Conservation (phyloP, 2,329 filamentous ascomycete genomes). For the Incumbomyces lentus region DNA sequence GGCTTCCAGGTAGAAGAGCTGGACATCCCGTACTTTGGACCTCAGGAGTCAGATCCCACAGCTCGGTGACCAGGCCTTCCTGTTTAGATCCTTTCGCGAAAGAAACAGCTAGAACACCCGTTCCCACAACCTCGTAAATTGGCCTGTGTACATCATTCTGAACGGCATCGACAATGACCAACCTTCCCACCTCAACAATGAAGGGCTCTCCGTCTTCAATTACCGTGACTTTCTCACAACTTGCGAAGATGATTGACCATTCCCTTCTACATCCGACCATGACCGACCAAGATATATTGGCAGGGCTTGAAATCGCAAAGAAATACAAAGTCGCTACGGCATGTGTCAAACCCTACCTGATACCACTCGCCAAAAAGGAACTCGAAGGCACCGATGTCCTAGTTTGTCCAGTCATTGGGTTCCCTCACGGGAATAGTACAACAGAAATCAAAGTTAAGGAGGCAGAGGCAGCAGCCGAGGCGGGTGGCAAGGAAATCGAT, state of each 20-base stretch:
- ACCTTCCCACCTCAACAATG: too few relatives aligned
- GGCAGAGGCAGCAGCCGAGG: conserved; percentile 37
- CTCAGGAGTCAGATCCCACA: too few relatives aligned
- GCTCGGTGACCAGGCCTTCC: too few relatives aligned
- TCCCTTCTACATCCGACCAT: conserved; percentile 53
- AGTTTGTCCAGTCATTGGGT: conserved; percentile 50
- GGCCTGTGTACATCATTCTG: too few relatives aligned
- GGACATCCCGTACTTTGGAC: too few relatives aligned
- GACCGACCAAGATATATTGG: conserved; percentile 44
- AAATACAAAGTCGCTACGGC: conserved; percentile 44
- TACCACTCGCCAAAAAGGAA: conserved; percentile 38
- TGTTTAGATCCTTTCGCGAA: too few relatives aligned
- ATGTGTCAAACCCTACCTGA: conserved; percentile 49
- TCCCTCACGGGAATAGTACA: conserved; percentile 50
- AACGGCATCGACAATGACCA: too few relatives aligned
- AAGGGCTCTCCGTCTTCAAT: conserved; percentile 14
- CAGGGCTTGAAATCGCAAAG: conserved; percentile 40
- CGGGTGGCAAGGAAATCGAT: conserved; percentile 47
- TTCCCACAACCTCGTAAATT: too few relatives aligned
- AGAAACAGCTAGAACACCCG: too few relatives aligned
- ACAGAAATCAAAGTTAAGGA: conserved; percentile 46
- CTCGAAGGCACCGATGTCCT: conserved; percentile 41
- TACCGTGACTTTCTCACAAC: conserved; percentile 34
- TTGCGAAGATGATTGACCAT: conserved; percentile 51
- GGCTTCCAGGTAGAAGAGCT: too few relatives aligned